A percentile compares a stretch with the other conserved stretches of the same genome.
Conservation (phyloP, 2,329 filamentous ascomycete genomes). For the Sporothrix brasiliensis region DNA sequence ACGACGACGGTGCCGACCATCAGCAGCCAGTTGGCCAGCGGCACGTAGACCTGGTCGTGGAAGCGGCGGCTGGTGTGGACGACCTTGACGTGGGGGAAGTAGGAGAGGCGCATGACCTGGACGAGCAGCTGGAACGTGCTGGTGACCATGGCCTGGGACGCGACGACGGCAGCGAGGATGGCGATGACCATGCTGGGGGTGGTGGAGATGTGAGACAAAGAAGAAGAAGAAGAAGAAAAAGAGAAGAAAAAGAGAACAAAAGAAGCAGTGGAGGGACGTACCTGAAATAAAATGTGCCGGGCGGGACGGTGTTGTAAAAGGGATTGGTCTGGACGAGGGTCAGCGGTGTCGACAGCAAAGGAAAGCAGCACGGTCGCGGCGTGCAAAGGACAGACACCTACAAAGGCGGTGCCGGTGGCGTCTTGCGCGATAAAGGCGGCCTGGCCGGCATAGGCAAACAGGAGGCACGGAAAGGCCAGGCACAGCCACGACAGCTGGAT, state of each 20-base stretch:
- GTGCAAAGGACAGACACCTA: background rate
- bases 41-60: slow-evolving; percentile 76
- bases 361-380: background rate
- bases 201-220: background rate
- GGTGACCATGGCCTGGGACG: slow-evolving; percentile 78
- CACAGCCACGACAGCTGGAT: slow-evolving; percentile 74
- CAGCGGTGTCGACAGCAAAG: background rate
- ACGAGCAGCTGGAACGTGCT: slow-evolving; percentile 70
- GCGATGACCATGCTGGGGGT: slow-evolving; percentile 60
- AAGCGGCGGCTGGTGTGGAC: slow-evolving; percentile 71
- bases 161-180: slow-evolving; percentile 71
- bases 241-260: too few species aligned
- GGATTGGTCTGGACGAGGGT: slow-evolving; percentile 57
- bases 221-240: too few species aligned
- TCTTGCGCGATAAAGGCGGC: slow-evolving; percentile 69
- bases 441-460: slow-evolving; percentile 71
- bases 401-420: slow-evolving; percentile 59
- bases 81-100: slow-evolving; percentile 75
- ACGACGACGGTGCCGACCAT: slow-evolving; percentile 76
- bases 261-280: too few species aligned
- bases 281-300: slow-evolving; percentile 66
- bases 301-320: slow-evolving; percentile 71
- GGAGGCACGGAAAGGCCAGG: slow-evolving; percentile 67
- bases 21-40: slow-evolving; percentile 74
- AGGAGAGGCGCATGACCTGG: slow-evolving; percentile 70